phyloP scores from a whole-genome alignment of 495 filamentous ascomycete genomes.

The Penicillium atrosanguineum region DNA sequence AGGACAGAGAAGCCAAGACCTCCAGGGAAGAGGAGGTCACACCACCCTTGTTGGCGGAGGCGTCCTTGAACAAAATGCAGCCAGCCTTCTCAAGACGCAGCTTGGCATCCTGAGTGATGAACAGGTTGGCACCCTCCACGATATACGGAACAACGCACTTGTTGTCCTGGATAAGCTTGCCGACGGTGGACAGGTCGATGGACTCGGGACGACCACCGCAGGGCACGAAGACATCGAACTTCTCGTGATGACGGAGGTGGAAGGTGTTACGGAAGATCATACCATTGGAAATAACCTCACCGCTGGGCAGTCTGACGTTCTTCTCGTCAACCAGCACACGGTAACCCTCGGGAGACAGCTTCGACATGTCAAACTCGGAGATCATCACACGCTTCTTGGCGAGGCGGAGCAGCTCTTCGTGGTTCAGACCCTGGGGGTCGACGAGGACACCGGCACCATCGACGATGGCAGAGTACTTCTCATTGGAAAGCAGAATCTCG shows the following conservation, averaged over 20 bases:
- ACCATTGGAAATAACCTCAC: conserved; percentile 85
- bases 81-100: conserved; percentile 90
- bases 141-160: conserved; percentile 88
- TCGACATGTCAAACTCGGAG: conserved; percentile 76
- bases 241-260: conserved; percentile 73
- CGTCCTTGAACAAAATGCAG: conserved; percentile 94
- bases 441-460: conserved; percentile 94
- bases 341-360: conserved; percentile 85
- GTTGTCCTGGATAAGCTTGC: conserved; percentile 78
- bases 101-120: conserved; percentile 98
- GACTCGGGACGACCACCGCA: conserved; percentile 97
- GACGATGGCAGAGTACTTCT: conserved; percentile 90
- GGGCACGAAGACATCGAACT: conserved; percentile 89
- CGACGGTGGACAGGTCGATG: conserved; percentile 84
- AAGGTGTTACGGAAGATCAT: conserved; percentile 96
- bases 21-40: conserved; percentile 98
- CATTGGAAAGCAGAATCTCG: conserved; percentile 92
- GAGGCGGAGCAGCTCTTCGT: conserved; percentile 75
- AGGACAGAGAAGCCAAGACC: conserved; percentile 88
- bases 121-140: conserved; percentile 95
- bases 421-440: conserved; percentile 86
- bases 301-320: conserved; percentile 79
- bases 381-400: conserved; percentile 90
- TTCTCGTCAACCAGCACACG: conserved; percentile 90
- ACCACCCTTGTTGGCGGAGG: conserved; percentile 97